phyloP scores from a whole-genome alignment of 139 green algal genomes.

The Chlorella sorokiniana region DNA sequence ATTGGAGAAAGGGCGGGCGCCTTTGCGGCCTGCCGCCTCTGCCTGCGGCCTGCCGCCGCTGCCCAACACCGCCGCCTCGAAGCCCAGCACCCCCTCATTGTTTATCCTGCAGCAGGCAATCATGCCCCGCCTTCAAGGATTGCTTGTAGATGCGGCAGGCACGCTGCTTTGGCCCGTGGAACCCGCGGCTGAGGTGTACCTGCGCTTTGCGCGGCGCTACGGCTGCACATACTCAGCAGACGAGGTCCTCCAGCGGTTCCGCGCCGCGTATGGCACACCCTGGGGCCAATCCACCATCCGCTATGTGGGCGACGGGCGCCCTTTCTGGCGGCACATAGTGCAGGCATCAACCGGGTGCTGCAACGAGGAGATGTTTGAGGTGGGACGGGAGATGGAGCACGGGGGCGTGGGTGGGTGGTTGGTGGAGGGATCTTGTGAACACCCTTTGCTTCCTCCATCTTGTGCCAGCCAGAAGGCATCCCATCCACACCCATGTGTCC shows the following conservation, averaged over 20 bases:
- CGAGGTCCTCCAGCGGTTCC: constrained; percentile 71
- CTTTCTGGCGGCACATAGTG: constrained; percentile 76
- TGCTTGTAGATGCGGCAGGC: constrained; percentile 73
- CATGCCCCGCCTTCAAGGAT: constrained; percentile 32
- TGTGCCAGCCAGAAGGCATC: too few relatives aligned
- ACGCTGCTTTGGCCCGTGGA: constrained; percentile 69
- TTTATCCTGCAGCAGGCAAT: background rate
- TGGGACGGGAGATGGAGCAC: background rate
- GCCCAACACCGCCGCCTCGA: too few relatives aligned
- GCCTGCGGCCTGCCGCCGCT: too few relatives aligned
- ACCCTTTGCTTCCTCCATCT: too few relatives aligned
- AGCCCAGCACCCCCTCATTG: background rate
- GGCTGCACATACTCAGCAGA: constrained; percentile 49
- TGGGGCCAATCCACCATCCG: constrained; percentile 57
- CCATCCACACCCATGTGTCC: too few relatives aligned
- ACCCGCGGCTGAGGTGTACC: constrained; percentile 67
- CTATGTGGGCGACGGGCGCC: constrained; percentile 77
- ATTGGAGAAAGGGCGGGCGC: too few relatives aligned
- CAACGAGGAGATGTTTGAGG: constrained; percentile 49
- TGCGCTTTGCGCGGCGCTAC: constrained; percentile 58
- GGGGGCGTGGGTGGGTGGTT: background rate
- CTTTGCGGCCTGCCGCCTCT: too few relatives aligned
- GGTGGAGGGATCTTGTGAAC: background rate
- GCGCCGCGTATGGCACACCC: constrained; percentile 70
- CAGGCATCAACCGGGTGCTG: constrained; percentile 54